These are phyloP conservation scores for Kalanchoe fedtschenkoi DNA, from an alignment of 164 flowering plant species.

Conservation along the genomic window DNA sequence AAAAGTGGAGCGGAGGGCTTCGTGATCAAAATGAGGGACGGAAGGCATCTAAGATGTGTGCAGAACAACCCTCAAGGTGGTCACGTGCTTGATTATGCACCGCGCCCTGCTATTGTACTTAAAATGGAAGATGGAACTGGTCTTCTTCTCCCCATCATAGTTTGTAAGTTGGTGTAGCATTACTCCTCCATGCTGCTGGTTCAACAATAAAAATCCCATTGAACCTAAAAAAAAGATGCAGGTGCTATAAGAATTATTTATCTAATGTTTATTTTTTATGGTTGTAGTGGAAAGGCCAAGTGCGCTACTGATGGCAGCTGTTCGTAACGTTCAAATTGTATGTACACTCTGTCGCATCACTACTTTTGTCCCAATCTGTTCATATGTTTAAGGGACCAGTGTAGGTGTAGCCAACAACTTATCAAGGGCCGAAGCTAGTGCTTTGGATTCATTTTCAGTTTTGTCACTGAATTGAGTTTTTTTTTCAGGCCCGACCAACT, in stretches of 20 bases:
- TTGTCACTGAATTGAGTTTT: not conserved
- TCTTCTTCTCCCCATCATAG: conserved; percentile 93
- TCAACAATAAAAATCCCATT: too few species aligned
- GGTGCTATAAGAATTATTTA: not conserved
- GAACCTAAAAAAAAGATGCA: too few species aligned
- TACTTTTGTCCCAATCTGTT: not conserved
- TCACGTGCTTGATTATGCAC: conserved; percentile 83
- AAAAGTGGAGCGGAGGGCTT: conserved; percentile 89
- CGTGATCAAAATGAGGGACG: conserved; percentile 92
- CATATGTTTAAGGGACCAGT: not conserved
- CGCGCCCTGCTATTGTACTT: conserved; percentile 93
- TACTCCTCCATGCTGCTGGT: too few species aligned
- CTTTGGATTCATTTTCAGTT: not conserved
- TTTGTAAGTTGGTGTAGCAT: conserved; percentile 53
- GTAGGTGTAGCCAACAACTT: too few species aligned
- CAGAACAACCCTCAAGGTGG: conserved; percentile 95
- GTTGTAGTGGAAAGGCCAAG: conserved; percentile 98
- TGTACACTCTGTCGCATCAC: conserved; percentile 13
- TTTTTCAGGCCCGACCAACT: conserved; percentile 78
- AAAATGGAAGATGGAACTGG: conserved; percentile 99
- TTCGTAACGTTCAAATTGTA: conserved; percentile 92
- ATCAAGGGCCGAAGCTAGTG: not conserved
- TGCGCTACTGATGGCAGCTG: conserved; percentile 90
- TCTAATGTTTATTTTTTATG: conserved; percentile 7
- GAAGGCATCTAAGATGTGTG: conserved; percentile 67